Percentiles rank a stretch among this genome's conserved stretches.
Conservation (phyloP, 1,284 basidiomycete genomes). For the Sanguinoderma infundibulare region DNA sequence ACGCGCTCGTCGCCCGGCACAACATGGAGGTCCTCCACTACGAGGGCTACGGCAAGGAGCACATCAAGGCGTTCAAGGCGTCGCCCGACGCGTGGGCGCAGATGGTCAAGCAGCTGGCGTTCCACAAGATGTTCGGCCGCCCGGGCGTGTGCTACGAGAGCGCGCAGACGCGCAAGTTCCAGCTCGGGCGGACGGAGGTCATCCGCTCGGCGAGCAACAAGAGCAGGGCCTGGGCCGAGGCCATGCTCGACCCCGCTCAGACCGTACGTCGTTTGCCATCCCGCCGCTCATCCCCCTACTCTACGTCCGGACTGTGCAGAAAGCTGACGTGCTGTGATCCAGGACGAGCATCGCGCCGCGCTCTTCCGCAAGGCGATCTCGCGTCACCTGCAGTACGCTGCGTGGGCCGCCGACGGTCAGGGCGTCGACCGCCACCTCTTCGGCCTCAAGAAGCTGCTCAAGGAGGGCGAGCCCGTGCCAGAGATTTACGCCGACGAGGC, state of each 20-base stretch:
- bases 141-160: constrained; percentile 93
- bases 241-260: constrained; percentile 75
- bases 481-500: constrained; percentile 82
- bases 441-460: constrained; percentile 86
- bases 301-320: too few relatives aligned
- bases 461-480: constrained; percentile 78
- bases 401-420: constrained; percentile 92
- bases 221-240: constrained; percentile 85
- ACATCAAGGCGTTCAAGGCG: constrained; percentile 88
- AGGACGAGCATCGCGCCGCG: constrained; percentile 67
- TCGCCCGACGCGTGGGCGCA: constrained; percentile 97
- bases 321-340: neutral
- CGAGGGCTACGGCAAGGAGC: constrained; percentile 89
- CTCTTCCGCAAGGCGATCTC: constrained; percentile 82
- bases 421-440: constrained; percentile 97
- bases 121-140: constrained; percentile 83
- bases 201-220: constrained; percentile 88
- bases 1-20: constrained; percentile 78
- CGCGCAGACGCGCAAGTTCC: constrained; percentile 93
- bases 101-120: constrained; percentile 95
- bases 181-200: constrained; percentile 92
- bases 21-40: constrained; percentile 90
- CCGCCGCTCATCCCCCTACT: neutral
- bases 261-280: constrained; percentile 25
- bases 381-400: constrained; percentile 87